phyloP scores from a whole-genome alignment of 495 filamentous ascomycete genomes.

The Delitschia confertaspora region DNA sequence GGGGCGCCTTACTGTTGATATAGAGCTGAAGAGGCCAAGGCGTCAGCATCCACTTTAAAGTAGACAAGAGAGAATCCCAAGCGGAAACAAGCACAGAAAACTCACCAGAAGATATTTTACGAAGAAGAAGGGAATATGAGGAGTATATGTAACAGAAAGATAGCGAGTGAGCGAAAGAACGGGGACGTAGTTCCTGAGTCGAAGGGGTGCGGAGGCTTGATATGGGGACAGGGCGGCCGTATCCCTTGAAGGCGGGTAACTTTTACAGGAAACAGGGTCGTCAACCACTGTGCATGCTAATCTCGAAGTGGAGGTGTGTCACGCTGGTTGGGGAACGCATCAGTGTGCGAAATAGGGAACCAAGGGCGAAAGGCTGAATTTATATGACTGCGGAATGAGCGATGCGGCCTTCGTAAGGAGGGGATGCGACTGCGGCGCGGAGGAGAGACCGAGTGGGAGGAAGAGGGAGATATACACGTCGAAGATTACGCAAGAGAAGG shows the following conservation, averaged over 20 bases:
- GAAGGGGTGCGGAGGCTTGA: slow-evolving; percentile 15
- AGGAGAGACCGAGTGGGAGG: not conserved
- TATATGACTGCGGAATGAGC: slow-evolving; percentile 25
- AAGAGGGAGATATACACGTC: no score
- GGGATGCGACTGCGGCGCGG: no score
- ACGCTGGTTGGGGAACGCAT: slow-evolving; percentile 25
- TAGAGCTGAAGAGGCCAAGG: slow-evolving; percentile 15
- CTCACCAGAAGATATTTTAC: not conserved
- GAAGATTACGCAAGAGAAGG: not conserved
- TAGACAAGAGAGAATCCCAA: slow-evolving; percentile 1
- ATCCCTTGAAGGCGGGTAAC: slow-evolving; percentile 22
- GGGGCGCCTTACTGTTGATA: slow-evolving; percentile 12
- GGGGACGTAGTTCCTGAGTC: slow-evolving; percentile 5
- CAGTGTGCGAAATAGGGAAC: slow-evolving; percentile 20
- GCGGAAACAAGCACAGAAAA: not conserved
- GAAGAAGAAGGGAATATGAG: slow-evolving; percentile 6
- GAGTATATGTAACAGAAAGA: slow-evolving; percentile 10
- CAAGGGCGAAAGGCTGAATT: slow-evolving; percentile 24
- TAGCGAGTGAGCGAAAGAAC: slow-evolving; percentile 7
- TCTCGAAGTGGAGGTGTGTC: slow-evolving; percentile 26
- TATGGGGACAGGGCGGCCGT: slow-evolving; percentile 14
- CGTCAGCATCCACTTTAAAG: slow-evolving; percentile 15
- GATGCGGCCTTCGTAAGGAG: no score
- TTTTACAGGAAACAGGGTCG: slow-evolving; percentile 9
- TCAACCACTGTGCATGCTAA: slow-evolving; percentile 29